These are phyloP conservation scores for Batrachochytrium dendrobatidis DNA, from an alignment of 371 early-diverging fungal genomes.

Conservation along the genomic window DNA sequence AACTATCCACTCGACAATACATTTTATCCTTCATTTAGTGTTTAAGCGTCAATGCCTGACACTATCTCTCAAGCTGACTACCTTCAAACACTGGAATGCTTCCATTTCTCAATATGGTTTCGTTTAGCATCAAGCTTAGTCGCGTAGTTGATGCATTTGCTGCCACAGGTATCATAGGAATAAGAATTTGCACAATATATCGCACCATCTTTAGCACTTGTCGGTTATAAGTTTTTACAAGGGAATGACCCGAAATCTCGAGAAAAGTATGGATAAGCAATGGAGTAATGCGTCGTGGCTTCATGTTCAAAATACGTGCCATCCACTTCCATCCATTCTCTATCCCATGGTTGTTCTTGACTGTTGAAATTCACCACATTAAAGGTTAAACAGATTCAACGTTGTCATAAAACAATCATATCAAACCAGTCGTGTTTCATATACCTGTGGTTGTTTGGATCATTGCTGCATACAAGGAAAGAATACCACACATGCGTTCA, in stretches of 20 bases:
- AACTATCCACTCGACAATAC: too few relatives aligned
- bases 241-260: constrained; percentile 35
- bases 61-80: too few relatives aligned
- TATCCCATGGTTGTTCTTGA: constrained; percentile 50
- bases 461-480: constrained; percentile 71
- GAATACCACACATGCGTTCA: constrained; percentile 62
- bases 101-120: too few relatives aligned
- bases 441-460: constrained; percentile 52
- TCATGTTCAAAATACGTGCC: constrained; percentile 66
- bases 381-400: too few relatives aligned
- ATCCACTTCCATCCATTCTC: constrained; percentile 74
- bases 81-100: too few relatives aligned
- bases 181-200: background rate
- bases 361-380: constrained; percentile 23
- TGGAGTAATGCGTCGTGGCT: constrained; percentile 66
- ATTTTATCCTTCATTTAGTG: too few relatives aligned
- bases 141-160: background rate
- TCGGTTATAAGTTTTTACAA: background rate
- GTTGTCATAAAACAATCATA: constrained; percentile 1
- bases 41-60: too few relatives aligned
- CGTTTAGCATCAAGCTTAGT: too few relatives aligned
- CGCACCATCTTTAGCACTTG: background rate
- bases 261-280: constrained; percentile 56
- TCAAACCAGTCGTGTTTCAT: constrained; percentile 3
- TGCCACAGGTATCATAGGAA: background rate